A percentile compares a stretch with the other conserved stretches of the same genome.
phyloP scores from a whole-genome alignment of 2,329 filamentous ascomycete species.

The Neobulgaria alba region DNA sequence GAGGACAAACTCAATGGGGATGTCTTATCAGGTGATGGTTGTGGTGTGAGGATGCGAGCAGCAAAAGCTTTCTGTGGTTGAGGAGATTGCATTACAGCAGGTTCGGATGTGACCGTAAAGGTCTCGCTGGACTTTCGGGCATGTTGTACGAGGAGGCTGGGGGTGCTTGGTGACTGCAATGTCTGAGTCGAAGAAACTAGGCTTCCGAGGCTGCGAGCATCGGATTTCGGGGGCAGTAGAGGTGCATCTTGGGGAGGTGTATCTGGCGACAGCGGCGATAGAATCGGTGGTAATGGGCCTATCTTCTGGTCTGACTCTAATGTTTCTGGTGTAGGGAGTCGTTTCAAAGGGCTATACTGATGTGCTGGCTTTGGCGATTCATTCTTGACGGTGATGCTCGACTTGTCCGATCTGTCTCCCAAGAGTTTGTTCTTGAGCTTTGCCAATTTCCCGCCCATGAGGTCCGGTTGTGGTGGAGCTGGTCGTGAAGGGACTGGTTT shows the following conservation, averaged over 20 bases:
- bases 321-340: slow-evolving; percentile 22
- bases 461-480: slow-evolving; percentile 23
- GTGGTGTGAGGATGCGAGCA: slow-evolving; percentile 19
- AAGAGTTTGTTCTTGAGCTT: slow-evolving; percentile 25
- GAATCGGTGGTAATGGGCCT: slow-evolving; percentile 11
- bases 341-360: slow-evolving; percentile 8
- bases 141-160: slow-evolving; percentile 10
- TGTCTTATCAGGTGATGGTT: slow-evolving; percentile 13
- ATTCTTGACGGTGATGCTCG: background rate
- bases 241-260: slow-evolving; percentile 20
- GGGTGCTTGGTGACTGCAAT: slow-evolving; percentile 4
- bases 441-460: slow-evolving; percentile 26
- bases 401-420: slow-evolving; percentile 5
- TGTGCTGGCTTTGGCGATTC: slow-evolving; percentile 3
- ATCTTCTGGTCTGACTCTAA: slow-evolving; percentile 17
- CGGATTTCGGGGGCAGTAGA: slow-evolving; percentile 16
- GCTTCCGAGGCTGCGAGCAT: slow-evolving; percentile 10
- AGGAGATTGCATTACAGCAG: slow-evolving; percentile 16
- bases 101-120: slow-evolving; percentile 22
- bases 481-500: slow-evolving; percentile 23
- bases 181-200: slow-evolving; percentile 1
- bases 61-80: slow-evolving; percentile 20
- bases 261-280: slow-evolving; percentile 18
- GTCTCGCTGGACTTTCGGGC: slow-evolving; percentile 21
- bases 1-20: slow-evolving; percentile 13